phyloP scores from a whole-genome alignment of 192 early-diverging fungal species.

The Coemansia sp. region DNA sequence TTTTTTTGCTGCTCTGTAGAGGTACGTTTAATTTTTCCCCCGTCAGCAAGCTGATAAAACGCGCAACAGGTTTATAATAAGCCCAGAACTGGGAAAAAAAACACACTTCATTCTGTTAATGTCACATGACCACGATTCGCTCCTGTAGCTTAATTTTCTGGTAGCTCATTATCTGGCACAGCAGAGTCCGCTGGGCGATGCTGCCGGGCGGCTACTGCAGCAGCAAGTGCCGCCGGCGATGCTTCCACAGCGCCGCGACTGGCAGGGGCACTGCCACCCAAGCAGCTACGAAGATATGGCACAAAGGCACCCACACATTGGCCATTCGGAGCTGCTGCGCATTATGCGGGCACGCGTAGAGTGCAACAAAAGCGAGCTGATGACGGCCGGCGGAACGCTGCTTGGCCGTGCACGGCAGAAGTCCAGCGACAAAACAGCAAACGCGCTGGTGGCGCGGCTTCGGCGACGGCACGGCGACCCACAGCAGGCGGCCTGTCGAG shows the following conservation, averaged over 20 bases:
- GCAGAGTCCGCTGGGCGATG: slow-evolving; percentile 54
- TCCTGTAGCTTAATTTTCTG: slow-evolving; percentile 66
- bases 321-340: slow-evolving; percentile 23
- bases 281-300: slow-evolving; percentile 61
- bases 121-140: neutral
- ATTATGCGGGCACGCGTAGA: slow-evolving; percentile 25
- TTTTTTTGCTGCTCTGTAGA: slow-evolving; percentile 1
- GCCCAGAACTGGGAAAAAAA: slow-evolving; percentile 6
- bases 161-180: slow-evolving; percentile 66
- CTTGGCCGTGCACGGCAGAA: slow-evolving; percentile 29
- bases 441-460: slow-evolving; percentile 4
- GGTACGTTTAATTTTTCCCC: neutral
- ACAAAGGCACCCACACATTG: slow-evolving; percentile 30
- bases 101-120: neutral
- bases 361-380: slow-evolving; percentile 19
- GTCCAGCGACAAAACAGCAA: slow-evolving; percentile 17
- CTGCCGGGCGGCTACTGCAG: slow-evolving; percentile 52
- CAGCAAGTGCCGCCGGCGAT: slow-evolving; percentile 45
- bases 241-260: slow-evolving; percentile 68
- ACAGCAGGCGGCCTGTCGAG: neutral
- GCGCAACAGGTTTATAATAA: neutral
- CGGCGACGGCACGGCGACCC: slow-evolving; percentile 7
- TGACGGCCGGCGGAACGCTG: slow-evolving; percentile 37
- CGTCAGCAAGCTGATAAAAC: slow-evolving; percentile 3
- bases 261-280: slow-evolving; percentile 60